Conservation (phyloP, 495 filamentous ascomycete genomes). For the Stereocaulon alpinum region DNA sequence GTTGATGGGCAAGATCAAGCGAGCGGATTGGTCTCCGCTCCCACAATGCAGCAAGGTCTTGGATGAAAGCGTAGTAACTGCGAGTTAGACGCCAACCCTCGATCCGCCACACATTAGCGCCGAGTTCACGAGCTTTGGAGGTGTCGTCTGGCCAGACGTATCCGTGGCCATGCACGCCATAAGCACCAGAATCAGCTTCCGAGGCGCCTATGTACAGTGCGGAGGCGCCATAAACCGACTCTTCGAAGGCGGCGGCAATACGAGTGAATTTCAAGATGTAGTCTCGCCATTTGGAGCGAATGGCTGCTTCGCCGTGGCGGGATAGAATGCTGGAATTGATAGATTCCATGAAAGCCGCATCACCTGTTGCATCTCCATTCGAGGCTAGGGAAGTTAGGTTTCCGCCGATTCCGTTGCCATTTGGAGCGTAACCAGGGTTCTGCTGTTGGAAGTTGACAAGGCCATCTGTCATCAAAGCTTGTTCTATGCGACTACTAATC, state of each 20-base stretch:
- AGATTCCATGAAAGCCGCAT: conserved; percentile 79
- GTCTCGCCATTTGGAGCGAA: conserved; percentile 80
- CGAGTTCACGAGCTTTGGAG: conserved; percentile 71
- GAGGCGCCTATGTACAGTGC: conserved; percentile 75
- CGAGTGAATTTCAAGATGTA: conserved; percentile 88
- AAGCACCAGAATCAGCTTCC: conserved; percentile 53
- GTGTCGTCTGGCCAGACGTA: conserved; percentile 87
- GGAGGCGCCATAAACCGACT: conserved; percentile 82
- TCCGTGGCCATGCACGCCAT: conserved; percentile 65
- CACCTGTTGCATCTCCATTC: conserved; percentile 70
- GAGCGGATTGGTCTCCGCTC: conserved; percentile 64
- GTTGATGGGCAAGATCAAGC: conserved; percentile 81
- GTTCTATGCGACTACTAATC: conserved; percentile 74
- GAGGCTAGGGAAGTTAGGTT: conserved; percentile 30
- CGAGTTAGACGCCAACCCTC: conserved; percentile 93
- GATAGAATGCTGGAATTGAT: conserved; percentile 72
- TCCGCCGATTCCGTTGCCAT: conserved; percentile 22
- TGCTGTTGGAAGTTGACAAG: conserved; percentile 78
- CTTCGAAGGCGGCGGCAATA: conserved; percentile 88
- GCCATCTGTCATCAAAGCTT: conserved; percentile 68
- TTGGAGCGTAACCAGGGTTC: conserved; percentile 44
- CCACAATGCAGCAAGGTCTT: conserved; percentile 53
- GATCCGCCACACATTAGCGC: conserved; percentile 80
- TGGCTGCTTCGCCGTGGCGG: conserved; percentile 79
- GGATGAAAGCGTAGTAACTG: conserved; percentile 90